These are phyloP conservation scores for Fusarium sp. DNA, from an alignment of 2,329 filamentous ascomycete species.

Conservation along the genomic window DNA sequence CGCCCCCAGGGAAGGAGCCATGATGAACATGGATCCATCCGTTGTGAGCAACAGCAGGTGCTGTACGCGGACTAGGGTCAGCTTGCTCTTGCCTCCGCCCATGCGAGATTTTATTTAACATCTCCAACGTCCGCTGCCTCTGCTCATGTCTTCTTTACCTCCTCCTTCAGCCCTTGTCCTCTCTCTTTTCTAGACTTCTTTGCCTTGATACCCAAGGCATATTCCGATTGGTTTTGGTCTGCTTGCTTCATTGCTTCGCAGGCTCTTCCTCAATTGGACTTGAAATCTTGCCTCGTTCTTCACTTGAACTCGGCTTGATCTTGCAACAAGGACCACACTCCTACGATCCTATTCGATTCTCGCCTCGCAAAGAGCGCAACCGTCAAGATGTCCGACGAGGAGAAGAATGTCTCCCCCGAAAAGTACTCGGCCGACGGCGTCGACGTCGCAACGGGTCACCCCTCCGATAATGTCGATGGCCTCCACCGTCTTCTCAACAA, in stretches of 20 bases:
- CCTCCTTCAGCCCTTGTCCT: slow-evolving; percentile 14
- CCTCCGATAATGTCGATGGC: slow-evolving; percentile 51
- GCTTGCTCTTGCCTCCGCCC: slow-evolving; percentile 17
- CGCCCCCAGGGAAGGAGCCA: slow-evolving; percentile 8
- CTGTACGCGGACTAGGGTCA: slow-evolving; percentile 9
- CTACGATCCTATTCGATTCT: slow-evolving; percentile 1
- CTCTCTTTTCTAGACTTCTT: slow-evolving; percentile 4
- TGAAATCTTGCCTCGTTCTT: slow-evolving; percentile 10
- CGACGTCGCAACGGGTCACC: slow-evolving; percentile 41
- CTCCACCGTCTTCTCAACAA: slow-evolving; percentile 63
- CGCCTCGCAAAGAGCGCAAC: slow-evolving; percentile 17
- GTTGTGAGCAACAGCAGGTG: neutral
- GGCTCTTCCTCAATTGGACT: slow-evolving; percentile 34
- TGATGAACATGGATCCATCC: neutral
- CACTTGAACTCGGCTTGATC: slow-evolving; percentile 10
- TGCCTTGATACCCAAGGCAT: slow-evolving; percentile 19
- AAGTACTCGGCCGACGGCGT: slow-evolving; percentile 39
- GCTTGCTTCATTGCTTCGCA: slow-evolving; percentile 42
- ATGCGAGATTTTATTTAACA: slow-evolving; percentile 37
- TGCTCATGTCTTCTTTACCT: neutral
- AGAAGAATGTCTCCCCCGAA: slow-evolving; percentile 38
- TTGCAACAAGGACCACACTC: slow-evolving; percentile 3
- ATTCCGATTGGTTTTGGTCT: slow-evolving; percentile 20
- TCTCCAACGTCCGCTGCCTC: slow-evolving; percentile 25
- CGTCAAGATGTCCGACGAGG: slow-evolving; percentile 43